A percentile compares a stretch with the other conserved stretches of the same genome.
These are phyloP conservation scores for Phaeosphaeria sp. DNA, from an alignment of 2,329 filamentous ascomycete species.

Conservation along the genomic window DNA sequence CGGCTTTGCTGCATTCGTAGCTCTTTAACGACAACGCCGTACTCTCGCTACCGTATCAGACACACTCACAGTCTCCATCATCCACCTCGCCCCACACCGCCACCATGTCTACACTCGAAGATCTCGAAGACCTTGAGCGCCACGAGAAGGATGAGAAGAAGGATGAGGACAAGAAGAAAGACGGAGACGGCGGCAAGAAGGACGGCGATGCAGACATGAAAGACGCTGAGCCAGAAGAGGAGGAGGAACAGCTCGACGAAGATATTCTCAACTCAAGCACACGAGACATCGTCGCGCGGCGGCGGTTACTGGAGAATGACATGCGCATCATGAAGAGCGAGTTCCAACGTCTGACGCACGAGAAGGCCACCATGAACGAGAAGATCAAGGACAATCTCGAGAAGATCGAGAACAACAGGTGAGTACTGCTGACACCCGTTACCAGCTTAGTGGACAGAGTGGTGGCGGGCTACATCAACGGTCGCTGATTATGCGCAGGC, in stretches of 20 bases:
- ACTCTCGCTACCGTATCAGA: conserved; percentile 1
- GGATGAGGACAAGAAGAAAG: conserved; percentile 59
- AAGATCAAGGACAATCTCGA: conserved; percentile 99
- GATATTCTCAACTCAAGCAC: conserved; percentile 94
- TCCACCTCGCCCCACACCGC: conserved; percentile 27
- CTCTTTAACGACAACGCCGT: conserved; percentile 5
- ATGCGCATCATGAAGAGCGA: conserved; percentile 99
- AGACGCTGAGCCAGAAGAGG: conserved; percentile 72
- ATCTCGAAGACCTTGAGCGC: conserved; percentile 87
- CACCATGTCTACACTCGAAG: conserved; percentile 86
- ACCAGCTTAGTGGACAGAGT: not conserved
- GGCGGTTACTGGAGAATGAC: conserved; percentile 94
- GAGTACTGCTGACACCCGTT: conserved; percentile 35
- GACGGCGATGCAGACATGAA: conserved; percentile 90
- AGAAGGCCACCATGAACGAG: conserved; percentile 94
- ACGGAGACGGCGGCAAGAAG: conserved; percentile 63
- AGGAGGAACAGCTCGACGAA: conserved; percentile 82
- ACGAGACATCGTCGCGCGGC: conserved; percentile 90
- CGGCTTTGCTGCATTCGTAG: conserved; percentile 10
- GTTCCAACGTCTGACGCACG: conserved; percentile 89
- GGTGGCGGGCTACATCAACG: conserved; percentile 5
- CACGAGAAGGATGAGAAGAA: conserved; percentile 76
- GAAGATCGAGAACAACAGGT: conserved; percentile 99
- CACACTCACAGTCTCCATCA: not conserved
- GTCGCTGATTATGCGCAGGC: conserved; percentile 60